phyloP scores from a whole-genome alignment of 2,329 filamentous ascomycete genomes.

The Colletotrichum musae region DNA sequence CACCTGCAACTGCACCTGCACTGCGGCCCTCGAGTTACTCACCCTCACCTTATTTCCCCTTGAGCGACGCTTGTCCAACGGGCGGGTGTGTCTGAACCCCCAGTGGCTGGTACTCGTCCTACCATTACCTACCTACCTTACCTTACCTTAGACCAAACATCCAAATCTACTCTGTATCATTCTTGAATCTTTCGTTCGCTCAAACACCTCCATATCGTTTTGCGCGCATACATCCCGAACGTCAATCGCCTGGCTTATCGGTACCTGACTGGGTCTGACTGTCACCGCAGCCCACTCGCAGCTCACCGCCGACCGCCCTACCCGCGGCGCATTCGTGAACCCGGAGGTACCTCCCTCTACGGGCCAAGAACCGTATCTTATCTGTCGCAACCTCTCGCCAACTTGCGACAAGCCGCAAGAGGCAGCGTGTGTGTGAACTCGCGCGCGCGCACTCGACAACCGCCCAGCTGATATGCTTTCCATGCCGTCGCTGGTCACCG shows the following conservation, averaged over 20 bases:
- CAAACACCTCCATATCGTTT: not conserved
- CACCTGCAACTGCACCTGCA: too few species aligned
- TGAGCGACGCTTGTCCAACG: conserved; percentile 7
- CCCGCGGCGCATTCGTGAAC: conserved; percentile 28
- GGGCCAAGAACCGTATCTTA: conserved; percentile 11
- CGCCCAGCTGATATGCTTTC: conserved; percentile 45
- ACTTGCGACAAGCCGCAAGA: conserved; percentile 19
- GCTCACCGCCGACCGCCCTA: not conserved
- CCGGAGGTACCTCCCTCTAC: conserved; percentile 17
- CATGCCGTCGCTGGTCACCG: conserved; percentile 72
- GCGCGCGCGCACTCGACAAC: conserved; percentile 16
- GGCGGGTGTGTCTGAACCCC: conserved; percentile 13
- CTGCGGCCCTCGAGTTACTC: conserved; percentile 27
- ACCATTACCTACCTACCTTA: conserved; percentile 5
- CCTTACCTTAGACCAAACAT: conserved; percentile 34
- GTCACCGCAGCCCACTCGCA: conserved; percentile 17
- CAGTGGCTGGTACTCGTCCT: conserved; percentile 6
- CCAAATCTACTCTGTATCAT: conserved; percentile 8
- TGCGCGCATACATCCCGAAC: not conserved
- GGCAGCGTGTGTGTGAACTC: not conserved
- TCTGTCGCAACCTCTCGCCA: conserved; percentile 30
- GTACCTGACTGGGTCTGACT: conserved; percentile 3
- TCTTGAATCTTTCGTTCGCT: not conserved
- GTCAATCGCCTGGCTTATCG: not conserved
- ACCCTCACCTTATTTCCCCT: conserved; percentile 7